Evolutionary conservation across 495 filamentous ascomycete genomes (phyloP), one percentile per base, ranked within the genome.

Genomic region (Aspergillus affinis): DNA sequence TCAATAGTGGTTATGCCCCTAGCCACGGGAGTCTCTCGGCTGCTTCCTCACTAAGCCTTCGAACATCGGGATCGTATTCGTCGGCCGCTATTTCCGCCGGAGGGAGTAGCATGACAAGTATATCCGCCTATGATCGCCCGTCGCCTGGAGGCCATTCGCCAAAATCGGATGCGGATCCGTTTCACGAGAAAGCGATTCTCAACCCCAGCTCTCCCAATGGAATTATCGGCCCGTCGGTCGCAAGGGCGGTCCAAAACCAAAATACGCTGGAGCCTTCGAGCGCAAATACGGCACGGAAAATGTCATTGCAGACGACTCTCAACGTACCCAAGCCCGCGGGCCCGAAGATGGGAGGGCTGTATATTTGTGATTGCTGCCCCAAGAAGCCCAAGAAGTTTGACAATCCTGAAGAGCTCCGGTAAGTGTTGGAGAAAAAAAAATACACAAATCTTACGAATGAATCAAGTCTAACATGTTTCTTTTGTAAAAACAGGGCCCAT

Each of bases 341-440:
- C 4, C 57, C 73, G 1, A 79, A 79, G 58, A 64, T 79, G 12
- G 69, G 73, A 29, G 78, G 78, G 29, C 52, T 87, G 4, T 91
- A 83, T 67, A 94, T 96, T 67, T 98, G 94, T 72, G 91, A 97
- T 65, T 98, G 94, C 72, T 98, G 94, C 77, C 94, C 93, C 1
- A 98, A 98, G 75, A 98, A 98, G 73, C 94, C 94, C 1, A 97
- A 96, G 70, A 97, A 97, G 66, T 98, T 98, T 67, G 92, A 98
- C 59, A 91, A 82, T 6, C 76, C 84, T 62, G 88, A 92, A 48
- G 93, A 97, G 58, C 79, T 98, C 51, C 88, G 85, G 94, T 97
- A 84, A 74, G 89, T 79, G 13, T 5, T 23, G 20, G 23, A 21
- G 41, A 5, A 26, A 12, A 17, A 26, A 26, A 4, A 48, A 41